These are phyloP conservation scores for Lachnum nothofagi DNA, from an alignment of 2,329 filamentous ascomycete species.

Conservation along the genomic window DNA sequence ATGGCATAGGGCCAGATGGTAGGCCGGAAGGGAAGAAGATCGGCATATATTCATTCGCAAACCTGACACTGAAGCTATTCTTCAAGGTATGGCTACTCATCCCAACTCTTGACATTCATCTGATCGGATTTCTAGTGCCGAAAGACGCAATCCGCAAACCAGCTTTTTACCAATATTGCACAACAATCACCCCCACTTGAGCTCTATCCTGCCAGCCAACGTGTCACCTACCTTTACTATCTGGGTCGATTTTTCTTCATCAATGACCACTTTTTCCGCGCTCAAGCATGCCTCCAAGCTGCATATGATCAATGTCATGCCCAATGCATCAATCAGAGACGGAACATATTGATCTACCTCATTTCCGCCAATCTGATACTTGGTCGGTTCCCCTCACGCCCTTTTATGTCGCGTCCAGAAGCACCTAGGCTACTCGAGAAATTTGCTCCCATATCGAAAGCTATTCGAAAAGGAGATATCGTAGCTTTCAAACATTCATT, in stretches of 20 bases:
- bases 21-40: conserved; percentile 77
- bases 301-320: conserved; percentile 75
- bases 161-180: conserved; percentile 84
- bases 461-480: conserved; percentile 71
- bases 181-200: conserved; percentile 75
- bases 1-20: conserved; percentile 47
- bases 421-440: conserved; percentile 57
- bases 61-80: conserved; percentile 80
- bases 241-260: conserved; percentile 85
- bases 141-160: conserved; percentile 76
- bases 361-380: conserved; percentile 78
- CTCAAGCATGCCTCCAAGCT: conserved; percentile 67
- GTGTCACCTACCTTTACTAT: conserved; percentile 91
- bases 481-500: conserved; percentile 67
- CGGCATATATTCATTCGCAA: conserved; percentile 88
- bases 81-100: conserved; percentile 57
- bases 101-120: neutral
- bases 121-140: conserved; percentile 51
- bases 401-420: conserved; percentile 66
- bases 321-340: conserved; percentile 70
- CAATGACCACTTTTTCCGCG: conserved; percentile 75
- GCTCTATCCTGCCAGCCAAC: conserved; percentile 77
- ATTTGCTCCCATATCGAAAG: conserved; percentile 68
- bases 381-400: conserved; percentile 69
- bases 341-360: conserved; percentile 76